phyloP scores from a whole-genome alignment of 331 rosid species.

The Malus hybrid region DNA sequence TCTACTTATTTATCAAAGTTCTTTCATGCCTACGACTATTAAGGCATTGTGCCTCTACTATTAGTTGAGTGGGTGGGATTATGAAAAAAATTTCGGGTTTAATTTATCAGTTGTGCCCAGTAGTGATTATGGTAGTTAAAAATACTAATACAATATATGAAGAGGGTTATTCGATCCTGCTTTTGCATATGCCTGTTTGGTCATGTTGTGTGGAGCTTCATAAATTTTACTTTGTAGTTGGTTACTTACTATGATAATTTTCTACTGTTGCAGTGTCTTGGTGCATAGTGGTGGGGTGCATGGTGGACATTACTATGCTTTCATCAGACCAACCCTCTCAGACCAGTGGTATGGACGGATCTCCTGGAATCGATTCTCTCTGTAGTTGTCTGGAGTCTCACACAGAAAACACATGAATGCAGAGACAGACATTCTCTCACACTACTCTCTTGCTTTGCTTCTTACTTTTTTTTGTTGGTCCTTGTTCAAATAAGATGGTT shows the following conservation, averaged over 20 bases:
- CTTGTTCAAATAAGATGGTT: neutral
- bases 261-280: neutral
- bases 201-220: neutral
- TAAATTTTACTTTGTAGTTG: neutral
- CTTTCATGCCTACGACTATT: neutral
- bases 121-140: too few relatives aligned
- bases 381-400: neutral
- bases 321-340: slow-evolving; percentile 66
- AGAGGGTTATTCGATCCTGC: neutral
- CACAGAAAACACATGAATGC: neutral
- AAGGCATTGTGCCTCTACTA: neutral
- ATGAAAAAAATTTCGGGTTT: neutral
- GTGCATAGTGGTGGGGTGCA: slow-evolving; percentile 6
- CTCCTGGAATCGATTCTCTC: neutral
- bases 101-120: neutral
- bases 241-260: slow-evolving; percentile 13
- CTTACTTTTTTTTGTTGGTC: neutral
- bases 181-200: neutral
- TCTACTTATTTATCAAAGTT: neutral
- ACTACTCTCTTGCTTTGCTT: neutral
- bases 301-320: slow-evolving; percentile 80
- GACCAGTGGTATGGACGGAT: slow-evolving; percentile 48
- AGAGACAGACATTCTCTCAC: neutral
- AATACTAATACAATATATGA: neutral
- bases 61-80: neutral